Conservation (phyloP, 768 basidiomycete species). For the Hericium rajendrae region DNA sequence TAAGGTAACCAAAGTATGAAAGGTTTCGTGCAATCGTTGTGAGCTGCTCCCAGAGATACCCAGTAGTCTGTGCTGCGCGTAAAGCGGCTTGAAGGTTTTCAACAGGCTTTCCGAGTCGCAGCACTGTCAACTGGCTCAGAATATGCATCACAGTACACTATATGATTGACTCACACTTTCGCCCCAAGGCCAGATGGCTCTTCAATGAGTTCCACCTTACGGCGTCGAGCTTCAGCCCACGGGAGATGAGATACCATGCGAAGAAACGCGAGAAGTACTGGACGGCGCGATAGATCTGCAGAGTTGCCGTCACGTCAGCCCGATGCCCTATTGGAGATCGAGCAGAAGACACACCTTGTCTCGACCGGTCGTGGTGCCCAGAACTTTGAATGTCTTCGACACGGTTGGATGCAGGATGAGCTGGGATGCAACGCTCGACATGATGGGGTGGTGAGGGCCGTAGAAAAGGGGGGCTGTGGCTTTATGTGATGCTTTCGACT, state of each 20-base stretch:
- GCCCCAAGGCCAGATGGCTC: constrained; percentile 67
- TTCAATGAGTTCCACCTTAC: constrained; percentile 80
- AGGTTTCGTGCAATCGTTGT: constrained; percentile 77
- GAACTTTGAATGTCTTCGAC: constrained; percentile 65
- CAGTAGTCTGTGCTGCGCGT: constrained; percentile 47
- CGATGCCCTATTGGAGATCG: not conserved
- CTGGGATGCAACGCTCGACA: constrained; percentile 51
- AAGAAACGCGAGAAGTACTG: constrained; percentile 90
- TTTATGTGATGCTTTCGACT: too few species aligned
- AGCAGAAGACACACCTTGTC: constrained; percentile 61
- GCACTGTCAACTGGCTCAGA: constrained; percentile 43
- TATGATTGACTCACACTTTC: constrained; percentile 56
- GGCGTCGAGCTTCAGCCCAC: constrained; percentile 63
- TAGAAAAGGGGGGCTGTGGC: not conserved
- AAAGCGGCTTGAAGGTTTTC: constrained; percentile 91
- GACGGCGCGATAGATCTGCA: constrained; percentile 75
- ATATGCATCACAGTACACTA: not conserved
- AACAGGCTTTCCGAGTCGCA: constrained; percentile 88
- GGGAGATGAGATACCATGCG: constrained; percentile 67
- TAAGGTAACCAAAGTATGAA: constrained; percentile 80
- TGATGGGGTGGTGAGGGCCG: constrained; percentile 7
- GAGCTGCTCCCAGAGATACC: constrained; percentile 59
- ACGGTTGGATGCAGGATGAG: constrained; percentile 79
- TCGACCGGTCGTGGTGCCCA: constrained; percentile 74
- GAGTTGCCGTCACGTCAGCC: not conserved